A percentile compares a stretch with the other conserved stretches of the same genome.
Evolutionary conservation across 2,329 filamentous ascomycete species (phyloP).

Genomic region (Pyricularia grisea): DNA sequence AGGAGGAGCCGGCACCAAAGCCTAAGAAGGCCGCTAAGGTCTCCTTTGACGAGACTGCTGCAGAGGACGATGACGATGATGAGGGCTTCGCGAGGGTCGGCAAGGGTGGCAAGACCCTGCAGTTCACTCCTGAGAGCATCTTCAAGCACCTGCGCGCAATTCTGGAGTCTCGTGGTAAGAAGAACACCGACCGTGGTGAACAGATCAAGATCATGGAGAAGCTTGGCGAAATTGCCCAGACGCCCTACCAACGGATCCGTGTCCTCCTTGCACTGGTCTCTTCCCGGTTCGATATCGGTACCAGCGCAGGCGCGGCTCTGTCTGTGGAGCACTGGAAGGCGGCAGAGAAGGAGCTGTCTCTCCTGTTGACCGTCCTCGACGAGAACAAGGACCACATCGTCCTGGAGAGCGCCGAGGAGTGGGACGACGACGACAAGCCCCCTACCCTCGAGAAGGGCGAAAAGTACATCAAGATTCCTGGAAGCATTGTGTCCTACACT

Average conservation of each 20-base stretch:
- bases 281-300: conserved; percentile 86
- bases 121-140: conserved; percentile 95
- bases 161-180: conserved; percentile 92
- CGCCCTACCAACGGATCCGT: conserved; percentile 88
- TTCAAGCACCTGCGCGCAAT: conserved; percentile 93
- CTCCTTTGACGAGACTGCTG: conserved; percentile 30
- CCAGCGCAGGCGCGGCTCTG: conserved; percentile 73
- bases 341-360: conserved; percentile 76
- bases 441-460: conserved; percentile 65
- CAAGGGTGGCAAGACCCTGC: conserved; percentile 77
- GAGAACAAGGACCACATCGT: conserved; percentile 73
- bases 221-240: conserved; percentile 77
- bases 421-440: conserved; percentile 96
- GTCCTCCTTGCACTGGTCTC: conserved; percentile 87
- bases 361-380: conserved; percentile 71
- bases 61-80: conserved; percentile 50
- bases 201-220: conserved; percentile 98
- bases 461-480: conserved; percentile 81
- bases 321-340: conserved; percentile 94
- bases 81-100: conserved; percentile 86
- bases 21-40: conserved; percentile 42
- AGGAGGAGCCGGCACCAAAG: conserved; percentile 34
- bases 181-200: conserved; percentile 92
- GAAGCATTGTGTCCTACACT: conserved; percentile 87
- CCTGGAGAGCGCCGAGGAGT: conserved; percentile 87